Conservation (phyloP, 2,329 filamentous ascomycete species). For the Rutstroemia sp. region DNA sequence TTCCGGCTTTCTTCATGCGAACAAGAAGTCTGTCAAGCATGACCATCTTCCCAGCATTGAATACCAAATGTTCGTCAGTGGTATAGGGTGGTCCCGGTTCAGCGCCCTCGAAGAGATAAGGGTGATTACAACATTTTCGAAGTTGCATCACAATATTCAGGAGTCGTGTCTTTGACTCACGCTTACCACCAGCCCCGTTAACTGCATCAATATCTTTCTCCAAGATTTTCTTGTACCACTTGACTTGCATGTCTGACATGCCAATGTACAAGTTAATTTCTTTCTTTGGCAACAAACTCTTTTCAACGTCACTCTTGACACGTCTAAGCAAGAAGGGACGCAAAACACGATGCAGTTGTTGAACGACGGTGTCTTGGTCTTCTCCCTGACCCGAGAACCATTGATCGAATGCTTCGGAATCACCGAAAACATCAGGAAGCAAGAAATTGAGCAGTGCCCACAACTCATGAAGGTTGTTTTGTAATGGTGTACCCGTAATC, state of each 20-base stretch:
- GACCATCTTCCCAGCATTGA: constrained; percentile 94
- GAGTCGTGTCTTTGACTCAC: constrained; percentile 93
- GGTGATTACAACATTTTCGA: constrained; percentile 97
- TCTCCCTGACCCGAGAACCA: constrained; percentile 91
- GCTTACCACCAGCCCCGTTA: constrained; percentile 91
- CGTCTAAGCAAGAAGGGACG: constrained; percentile 90
- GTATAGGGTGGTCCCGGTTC: constrained; percentile 97
- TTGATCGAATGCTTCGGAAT: constrained; percentile 92
- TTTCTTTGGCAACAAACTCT: constrained; percentile 94
- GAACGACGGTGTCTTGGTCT: constrained; percentile 91
- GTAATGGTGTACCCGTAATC: constrained; percentile 92
- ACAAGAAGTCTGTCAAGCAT: constrained; percentile 88
- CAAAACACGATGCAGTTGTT: constrained; percentile 88
- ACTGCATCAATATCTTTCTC: constrained; percentile 99
- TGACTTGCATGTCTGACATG: constrained; percentile 98
- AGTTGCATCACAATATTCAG: constrained; percentile 99
- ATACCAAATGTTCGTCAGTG: constrained; percentile 90
- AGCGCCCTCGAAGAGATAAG: constrained; percentile 94
- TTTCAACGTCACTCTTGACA: constrained; percentile 96
- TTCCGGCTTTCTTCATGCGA: constrained; percentile 78
- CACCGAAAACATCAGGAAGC: constrained; percentile 95
- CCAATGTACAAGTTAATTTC: constrained; percentile 95
- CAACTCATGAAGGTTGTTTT: constrained; percentile 96
- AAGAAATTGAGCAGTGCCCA: constrained; percentile 98
- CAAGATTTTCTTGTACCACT: constrained; percentile 98